Conservation (phyloP, 2,329 filamentous ascomycete species). For the Thielaviopsis ethacetica region DNA sequence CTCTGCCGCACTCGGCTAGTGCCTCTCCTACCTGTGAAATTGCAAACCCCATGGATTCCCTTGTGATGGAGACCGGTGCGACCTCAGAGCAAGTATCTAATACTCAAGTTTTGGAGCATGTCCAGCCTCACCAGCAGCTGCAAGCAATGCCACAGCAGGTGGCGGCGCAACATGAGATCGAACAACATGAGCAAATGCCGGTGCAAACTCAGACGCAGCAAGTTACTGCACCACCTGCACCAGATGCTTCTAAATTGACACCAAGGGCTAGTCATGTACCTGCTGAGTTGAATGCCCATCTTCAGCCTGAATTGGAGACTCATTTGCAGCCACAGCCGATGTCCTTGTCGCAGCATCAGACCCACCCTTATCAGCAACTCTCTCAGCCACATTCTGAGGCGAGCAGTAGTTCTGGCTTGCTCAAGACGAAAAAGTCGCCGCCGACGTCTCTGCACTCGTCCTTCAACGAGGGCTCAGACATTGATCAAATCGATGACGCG, state of each 20-base stretch:
- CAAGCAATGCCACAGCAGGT: too few relatives aligned
- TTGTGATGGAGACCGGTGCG: neutral
- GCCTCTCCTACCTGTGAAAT: conserved; percentile 31
- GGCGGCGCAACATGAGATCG: too few relatives aligned
- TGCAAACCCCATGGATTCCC: conserved; percentile 29
- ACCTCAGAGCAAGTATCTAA: neutral
- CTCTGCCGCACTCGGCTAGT: conserved; percentile 35
- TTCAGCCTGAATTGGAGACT: neutral
- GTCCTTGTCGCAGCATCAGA: neutral
- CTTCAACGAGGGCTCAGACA: conserved; percentile 67
- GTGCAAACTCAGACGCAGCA: conserved; percentile 12
- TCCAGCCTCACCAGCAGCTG: neutral
- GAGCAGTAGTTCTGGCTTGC: conserved; percentile 18
- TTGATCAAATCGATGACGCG: conserved; percentile 53
- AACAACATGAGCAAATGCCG: too few relatives aligned
- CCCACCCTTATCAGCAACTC: too few relatives aligned
- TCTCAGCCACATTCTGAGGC: too few relatives aligned
- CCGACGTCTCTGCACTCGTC: conserved; percentile 62
- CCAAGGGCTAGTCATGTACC: conserved; percentile 31
- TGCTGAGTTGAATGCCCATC: conserved; percentile 13
- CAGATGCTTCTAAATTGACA: conserved; percentile 27
- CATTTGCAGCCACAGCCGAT: neutral
- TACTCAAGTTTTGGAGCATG: neutral
- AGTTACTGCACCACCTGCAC: neutral
- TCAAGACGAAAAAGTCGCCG: conserved; percentile 56